Evolutionary conservation across 1,284 basidiomycete genomes (phyloP).

Genomic region (Athelia sp.): DNA sequence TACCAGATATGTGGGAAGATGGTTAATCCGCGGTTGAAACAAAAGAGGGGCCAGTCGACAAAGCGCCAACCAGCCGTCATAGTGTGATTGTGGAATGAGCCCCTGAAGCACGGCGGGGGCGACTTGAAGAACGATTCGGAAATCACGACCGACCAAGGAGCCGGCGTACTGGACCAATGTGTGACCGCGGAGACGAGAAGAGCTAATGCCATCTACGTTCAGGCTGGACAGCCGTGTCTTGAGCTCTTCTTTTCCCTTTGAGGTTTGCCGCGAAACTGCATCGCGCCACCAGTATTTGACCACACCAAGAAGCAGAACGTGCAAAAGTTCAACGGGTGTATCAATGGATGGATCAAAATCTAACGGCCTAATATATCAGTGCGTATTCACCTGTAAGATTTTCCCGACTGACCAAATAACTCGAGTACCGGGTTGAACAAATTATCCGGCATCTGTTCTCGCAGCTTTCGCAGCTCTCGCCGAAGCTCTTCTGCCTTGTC

Average conservation of each 20-base stretch:
- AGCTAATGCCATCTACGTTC: constrained; percentile 14
- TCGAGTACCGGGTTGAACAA: background rate
- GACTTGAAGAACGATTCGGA: constrained; percentile 18
- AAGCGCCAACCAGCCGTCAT: constrained; percentile 19
- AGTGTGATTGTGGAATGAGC: constrained; percentile 9
- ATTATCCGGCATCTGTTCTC: background rate
- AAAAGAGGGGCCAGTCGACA: constrained; percentile 13
- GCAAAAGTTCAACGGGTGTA: constrained; percentile 26
- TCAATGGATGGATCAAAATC: constrained; percentile 22
- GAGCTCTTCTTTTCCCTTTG: constrained; percentile 8
- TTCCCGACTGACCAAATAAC: background rate
- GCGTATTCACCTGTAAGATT: background rate
- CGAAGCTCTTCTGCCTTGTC: background rate
- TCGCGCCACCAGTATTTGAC: constrained; percentile 29
- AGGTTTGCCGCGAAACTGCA: constrained; percentile 11
- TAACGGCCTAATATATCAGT: constrained; percentile 2
- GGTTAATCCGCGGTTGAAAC: constrained; percentile 20
- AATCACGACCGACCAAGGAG: constrained; percentile 23
- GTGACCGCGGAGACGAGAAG: constrained; percentile 10
- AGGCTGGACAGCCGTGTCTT: constrained; percentile 14
- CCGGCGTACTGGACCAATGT: constrained; percentile 22
- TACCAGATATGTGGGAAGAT: constrained; percentile 13
- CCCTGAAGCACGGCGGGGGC: constrained; percentile 21
- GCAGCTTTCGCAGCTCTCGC: background rate
- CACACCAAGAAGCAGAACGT: constrained; percentile 24